Conservation (phyloP, 2,329 filamentous ascomycete species). For the Clonostachys rosea region DNA sequence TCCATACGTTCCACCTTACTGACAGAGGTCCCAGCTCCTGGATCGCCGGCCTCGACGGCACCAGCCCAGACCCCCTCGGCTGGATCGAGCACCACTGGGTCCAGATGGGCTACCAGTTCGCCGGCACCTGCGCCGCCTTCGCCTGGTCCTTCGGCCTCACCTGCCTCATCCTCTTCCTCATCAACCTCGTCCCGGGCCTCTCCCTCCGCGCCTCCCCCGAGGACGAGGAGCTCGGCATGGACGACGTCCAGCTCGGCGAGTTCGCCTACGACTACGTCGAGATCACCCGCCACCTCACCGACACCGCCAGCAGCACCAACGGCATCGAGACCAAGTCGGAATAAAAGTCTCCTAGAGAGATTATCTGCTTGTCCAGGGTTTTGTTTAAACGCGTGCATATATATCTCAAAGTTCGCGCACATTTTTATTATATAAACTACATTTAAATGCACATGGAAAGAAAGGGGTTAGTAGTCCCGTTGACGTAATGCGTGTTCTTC, state of each 20-base stretch:
- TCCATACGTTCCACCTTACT: neutral
- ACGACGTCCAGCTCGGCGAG: slow-evolving; percentile 75
- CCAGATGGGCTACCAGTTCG: slow-evolving; percentile 68
- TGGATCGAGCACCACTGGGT: slow-evolving; percentile 69
- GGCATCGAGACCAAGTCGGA: neutral
- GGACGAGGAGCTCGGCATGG: slow-evolving; percentile 65
- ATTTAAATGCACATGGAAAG: too few relatives aligned
- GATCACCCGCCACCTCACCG: slow-evolving; percentile 57
- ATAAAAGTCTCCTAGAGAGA: too few relatives aligned
- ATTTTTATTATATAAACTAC: too few relatives aligned
- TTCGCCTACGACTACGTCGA: slow-evolving; percentile 84
- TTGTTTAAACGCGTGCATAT: too few relatives aligned
- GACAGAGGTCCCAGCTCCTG: slow-evolving; percentile 44
- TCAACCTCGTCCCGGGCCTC: slow-evolving; percentile 68
- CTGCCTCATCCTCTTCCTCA: slow-evolving; percentile 63
- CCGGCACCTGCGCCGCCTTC: slow-evolving; percentile 60
- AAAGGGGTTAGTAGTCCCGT: too few relatives aligned
- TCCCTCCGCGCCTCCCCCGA: slow-evolving; percentile 63
- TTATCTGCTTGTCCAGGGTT: too few relatives aligned
- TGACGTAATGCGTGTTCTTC: too few relatives aligned
- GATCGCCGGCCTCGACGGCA: slow-evolving; percentile 70
- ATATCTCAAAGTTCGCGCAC: too few relatives aligned
- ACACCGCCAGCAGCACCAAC: slow-evolving; percentile 8
- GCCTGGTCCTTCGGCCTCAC: slow-evolving; percentile 64
- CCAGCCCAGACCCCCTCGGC: slow-evolving; percentile 52